Percentiles rank a stretch among this genome's conserved stretches.
Evolutionary conservation across 2,329 filamentous ascomycete genomes (phyloP).

Genomic region (Amphichorda felina): DNA sequence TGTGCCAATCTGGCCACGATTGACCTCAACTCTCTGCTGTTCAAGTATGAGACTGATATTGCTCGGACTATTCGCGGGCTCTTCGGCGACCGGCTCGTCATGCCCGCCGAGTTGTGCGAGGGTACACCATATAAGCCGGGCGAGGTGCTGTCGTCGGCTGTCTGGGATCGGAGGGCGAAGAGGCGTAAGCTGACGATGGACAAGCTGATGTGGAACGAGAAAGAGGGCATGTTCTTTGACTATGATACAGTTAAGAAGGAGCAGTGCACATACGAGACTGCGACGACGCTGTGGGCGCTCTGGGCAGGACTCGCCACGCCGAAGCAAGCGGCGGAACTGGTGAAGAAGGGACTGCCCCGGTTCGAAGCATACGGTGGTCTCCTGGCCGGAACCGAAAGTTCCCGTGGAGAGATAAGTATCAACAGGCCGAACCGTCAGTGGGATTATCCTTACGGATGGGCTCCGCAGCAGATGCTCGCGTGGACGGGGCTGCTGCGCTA

Average conservation of each 20-base stretch:
- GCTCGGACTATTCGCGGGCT: slow-evolving; percentile 71
- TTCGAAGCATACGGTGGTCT: slow-evolving; percentile 85
- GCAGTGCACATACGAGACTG: slow-evolving; percentile 76
- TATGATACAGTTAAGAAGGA: slow-evolving; percentile 79
- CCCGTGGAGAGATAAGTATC: slow-evolving; percentile 66
- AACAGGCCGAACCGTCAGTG: slow-evolving; percentile 90
- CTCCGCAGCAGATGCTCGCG: slow-evolving; percentile 94
- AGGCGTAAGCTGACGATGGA: slow-evolving; percentile 77
- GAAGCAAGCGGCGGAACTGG: slow-evolving; percentile 73
- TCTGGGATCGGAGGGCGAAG: slow-evolving; percentile 84
- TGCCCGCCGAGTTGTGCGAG: slow-evolving; percentile 73
- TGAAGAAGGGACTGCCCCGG: slow-evolving; percentile 68
- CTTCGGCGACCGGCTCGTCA: slow-evolving; percentile 71
- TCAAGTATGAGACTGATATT: slow-evolving; percentile 96
- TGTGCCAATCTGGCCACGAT: slow-evolving; percentile 86
- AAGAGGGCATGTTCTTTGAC: slow-evolving; percentile 94
- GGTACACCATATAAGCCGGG: slow-evolving; percentile 50
- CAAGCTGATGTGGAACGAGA: slow-evolving; percentile 87
- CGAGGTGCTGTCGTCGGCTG: slow-evolving; percentile 68
- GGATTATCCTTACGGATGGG: slow-evolving; percentile 98
- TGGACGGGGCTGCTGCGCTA: slow-evolving; percentile 91
- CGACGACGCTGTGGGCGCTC: slow-evolving; percentile 93
- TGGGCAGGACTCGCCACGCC: slow-evolving; percentile 87
- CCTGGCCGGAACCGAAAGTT: slow-evolving; percentile 80
- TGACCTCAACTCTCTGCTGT: slow-evolving; percentile 86